Conservation (phyloP, 345 rosid species). For the Salix arbutifolia region DNA sequence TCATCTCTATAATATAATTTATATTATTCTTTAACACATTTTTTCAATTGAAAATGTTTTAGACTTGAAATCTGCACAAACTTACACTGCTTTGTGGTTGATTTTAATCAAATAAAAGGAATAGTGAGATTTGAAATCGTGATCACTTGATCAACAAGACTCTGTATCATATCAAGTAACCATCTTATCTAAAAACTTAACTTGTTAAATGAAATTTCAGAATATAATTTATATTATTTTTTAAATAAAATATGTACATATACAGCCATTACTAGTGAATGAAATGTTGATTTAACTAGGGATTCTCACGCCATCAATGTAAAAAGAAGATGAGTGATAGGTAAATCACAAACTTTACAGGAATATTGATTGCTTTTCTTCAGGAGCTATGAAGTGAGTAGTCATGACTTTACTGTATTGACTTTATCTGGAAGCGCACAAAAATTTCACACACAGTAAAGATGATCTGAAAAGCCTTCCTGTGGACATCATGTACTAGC, state of each 20-base stretch:
- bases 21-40: too few species aligned
- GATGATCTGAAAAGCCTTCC: background rate
- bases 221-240: too few species aligned
- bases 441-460: background rate
- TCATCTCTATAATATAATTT: too few species aligned
- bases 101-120: too few species aligned
- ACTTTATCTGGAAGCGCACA: background rate
- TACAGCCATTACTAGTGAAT: background rate
- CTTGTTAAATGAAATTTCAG: accelerated
- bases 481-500: background rate
- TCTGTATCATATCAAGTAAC: too few species aligned
- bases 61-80: too few species aligned
- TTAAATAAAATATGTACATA: background rate
- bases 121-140: too few species aligned
- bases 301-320: background rate
- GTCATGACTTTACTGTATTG: background rate
- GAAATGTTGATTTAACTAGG: background rate
- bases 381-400: background rate
- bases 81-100: too few species aligned
- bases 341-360: background rate
- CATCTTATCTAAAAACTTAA: too few species aligned
- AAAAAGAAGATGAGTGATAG: background rate
- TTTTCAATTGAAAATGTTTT: accelerated
- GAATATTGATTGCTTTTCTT: background rate
- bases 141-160: too few species aligned